Evolutionary conservation across 176 grass and related monocot genomes (phyloP), one percentile per base, ranked within the genome.

Genomic region (Eragrostis curvula): DNA sequence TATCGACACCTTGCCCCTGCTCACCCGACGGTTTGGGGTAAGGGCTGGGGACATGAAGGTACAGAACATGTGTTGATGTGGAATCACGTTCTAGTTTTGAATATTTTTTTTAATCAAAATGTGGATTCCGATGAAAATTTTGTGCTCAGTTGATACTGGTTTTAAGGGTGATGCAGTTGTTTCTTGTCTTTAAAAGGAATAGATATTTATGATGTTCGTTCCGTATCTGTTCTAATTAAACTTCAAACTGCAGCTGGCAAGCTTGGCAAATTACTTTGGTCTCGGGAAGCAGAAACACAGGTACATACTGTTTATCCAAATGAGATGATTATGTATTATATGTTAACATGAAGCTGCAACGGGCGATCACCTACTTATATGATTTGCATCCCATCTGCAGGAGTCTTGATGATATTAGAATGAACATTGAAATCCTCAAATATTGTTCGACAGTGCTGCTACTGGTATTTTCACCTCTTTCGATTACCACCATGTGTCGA

Each of bases 1-100:
- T 29, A 93, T 98, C 0, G 96, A 98, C 73, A 98, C 96, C 18
- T 82, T 98, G 50, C 91, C 91, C 23, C 78, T 96, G 71, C 93
- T 98, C 58, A 88, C 93, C 47, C 89, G 91, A 28, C 52, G 73
- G 18, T 98, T 98, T 81, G 96, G 96, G 32, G 83, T 89, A 80
- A 92, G 96, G 82, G 96, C 96, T 28, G 96, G 93, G 50, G 68
- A 98, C 66, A 98, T 98, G 96, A 96, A 98, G 91, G 96, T 96
- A 85, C 14, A 21, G 7, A 5, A 75, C 55, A 11, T 85, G 68
- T 82, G 66, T 70, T 49, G 28, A 68, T 60, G 24, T 29, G 21
- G 32, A 36, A 36, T 36, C 32, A 36, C 32, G 3, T 36, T 36
- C 32, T 36, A 36, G 32, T 36, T 36, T 36, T 36, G 32, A 36